Base-by-base conservation (phyloP, 805 yeast genomes). In the Clavispora fructus region DNA sequence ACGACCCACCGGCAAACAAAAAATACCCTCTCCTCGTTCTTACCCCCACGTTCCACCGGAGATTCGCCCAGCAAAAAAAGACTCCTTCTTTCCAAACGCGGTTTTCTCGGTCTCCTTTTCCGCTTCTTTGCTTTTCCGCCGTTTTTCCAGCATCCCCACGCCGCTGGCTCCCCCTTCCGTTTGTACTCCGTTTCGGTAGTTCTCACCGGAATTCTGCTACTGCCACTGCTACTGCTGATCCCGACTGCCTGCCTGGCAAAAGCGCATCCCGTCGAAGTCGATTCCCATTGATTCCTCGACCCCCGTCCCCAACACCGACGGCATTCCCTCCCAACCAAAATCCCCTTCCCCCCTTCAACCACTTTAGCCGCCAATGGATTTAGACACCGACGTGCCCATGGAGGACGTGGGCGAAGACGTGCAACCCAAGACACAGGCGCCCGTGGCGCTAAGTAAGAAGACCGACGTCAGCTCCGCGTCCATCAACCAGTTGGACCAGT, bases 341-440 rank as follows among this genome's bases (percentile, higher is more conserved):
- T 33, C 44, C 26, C 26, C 30, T 7, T 31, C 7, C 30, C 26
- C 23, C 41, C n/a, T n/a, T n/a, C 41, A 12, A 26, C 16, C 29
- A 26, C 29, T n/a, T 28, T 27, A 39, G 25, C 25, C 32, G 17
- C 26, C 41, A 39, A 85, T 85, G 91, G 90, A 85, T 55, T 71
- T 82, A 64, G 92, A 86, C 62, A 77, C 85, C 45, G 95, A 86
- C 63, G 85, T 85, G 48, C 90, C 86, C 54, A 86, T 86, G 94
- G 91, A 85, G 64, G 94, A 86, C 60, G 89, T 84, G 48, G 69
- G 75, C 51, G 80, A 71, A 54, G 72, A 71, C 49, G 74, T 69
- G 55, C 69, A 54, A 55, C 64, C 57, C 25, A 66, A 73, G 41
- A 60, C 62, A 27, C 52, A 33, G 25, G 25, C 38, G 54, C 43